Percentiles rank a stretch among this genome's conserved stretches.
phyloP scores from a whole-genome alignment of 495 filamentous ascomycete genomes.

The Aspergillus taichungensis region DNA sequence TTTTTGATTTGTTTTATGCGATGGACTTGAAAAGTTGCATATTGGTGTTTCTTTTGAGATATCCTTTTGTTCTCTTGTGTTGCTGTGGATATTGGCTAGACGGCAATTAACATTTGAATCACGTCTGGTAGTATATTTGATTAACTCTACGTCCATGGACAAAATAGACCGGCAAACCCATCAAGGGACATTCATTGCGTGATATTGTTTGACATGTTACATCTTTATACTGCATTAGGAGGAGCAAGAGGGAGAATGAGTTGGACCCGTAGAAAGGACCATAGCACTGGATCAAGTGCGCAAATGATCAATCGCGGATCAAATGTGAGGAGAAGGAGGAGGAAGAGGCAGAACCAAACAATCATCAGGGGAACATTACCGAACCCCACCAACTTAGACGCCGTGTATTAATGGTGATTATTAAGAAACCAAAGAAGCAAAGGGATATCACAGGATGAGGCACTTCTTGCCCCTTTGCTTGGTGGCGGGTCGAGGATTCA shows the following conservation, averaged over 20 bases:
- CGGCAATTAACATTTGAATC: background rate
- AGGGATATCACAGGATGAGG: constrained; percentile 56
- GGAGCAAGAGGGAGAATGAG: constrained; percentile 2
- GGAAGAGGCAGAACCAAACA: constrained; percentile 17
- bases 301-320: constrained; percentile 2
- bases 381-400: constrained; percentile 28
- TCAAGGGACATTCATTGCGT: constrained; percentile 12
- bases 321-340: constrained; percentile 4
- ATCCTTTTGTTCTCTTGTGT: constrained; percentile 10
- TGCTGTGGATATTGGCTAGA: constrained; percentile 2
- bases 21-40: too few relatives aligned
- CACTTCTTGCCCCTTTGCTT: constrained; percentile 67
- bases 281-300: constrained; percentile 10
- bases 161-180: background rate
- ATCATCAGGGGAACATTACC: constrained; percentile 19
- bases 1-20: background rate
- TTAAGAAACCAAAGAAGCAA: constrained; percentile 17
- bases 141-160: background rate
- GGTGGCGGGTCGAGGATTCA: constrained; percentile 61
- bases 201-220: constrained; percentile 21
- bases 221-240: constrained; percentile 22
- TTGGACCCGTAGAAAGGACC: constrained; percentile 4
- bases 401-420: constrained; percentile 38
- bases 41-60: constrained; percentile 2
- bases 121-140: background rate